These are phyloP conservation scores for Colletotrichum somersetense DNA, from an alignment of 2,329 filamentous ascomycete species.

Conservation along the genomic window DNA sequence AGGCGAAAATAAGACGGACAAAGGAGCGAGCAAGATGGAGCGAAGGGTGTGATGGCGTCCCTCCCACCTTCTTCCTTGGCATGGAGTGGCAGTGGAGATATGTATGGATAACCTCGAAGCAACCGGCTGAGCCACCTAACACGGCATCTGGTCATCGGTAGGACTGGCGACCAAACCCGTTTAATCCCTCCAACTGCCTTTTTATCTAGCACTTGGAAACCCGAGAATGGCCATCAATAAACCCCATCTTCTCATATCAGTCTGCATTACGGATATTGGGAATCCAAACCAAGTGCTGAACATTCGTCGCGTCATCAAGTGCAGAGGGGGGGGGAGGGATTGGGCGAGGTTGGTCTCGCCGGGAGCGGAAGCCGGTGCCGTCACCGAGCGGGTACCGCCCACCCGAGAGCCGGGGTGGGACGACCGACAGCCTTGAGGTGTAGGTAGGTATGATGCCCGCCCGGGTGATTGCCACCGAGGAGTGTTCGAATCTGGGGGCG, in stretches of 20 bases:
- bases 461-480: conserved; percentile 33
- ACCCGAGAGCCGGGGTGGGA: conserved; percentile 31
- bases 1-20: not conserved
- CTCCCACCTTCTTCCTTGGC: not conserved
- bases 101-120: not conserved
- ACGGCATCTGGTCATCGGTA: not conserved
- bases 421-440: conserved; percentile 33
- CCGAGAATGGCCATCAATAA: not conserved
- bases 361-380: conserved; percentile 37
- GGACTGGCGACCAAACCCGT: not conserved
- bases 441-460: not conserved
- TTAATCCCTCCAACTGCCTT: not conserved
- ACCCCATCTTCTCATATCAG: no score
- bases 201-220: not conserved
- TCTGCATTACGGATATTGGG: no score
- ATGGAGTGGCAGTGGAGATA: not conserved
- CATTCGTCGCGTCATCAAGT: not conserved
- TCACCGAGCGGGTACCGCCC: conserved; percentile 36
- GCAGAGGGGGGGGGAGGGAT: not conserved
- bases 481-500: conserved; percentile 32
- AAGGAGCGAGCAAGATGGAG: not conserved
- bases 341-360: conserved; percentile 7
- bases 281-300: not conserved
- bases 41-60: not conserved
- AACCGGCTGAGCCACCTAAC: not conserved